Evolutionary conservation across 805 yeast genomes (phyloP).

Genomic region (Trichomonascus vanleenenianus): DNA sequence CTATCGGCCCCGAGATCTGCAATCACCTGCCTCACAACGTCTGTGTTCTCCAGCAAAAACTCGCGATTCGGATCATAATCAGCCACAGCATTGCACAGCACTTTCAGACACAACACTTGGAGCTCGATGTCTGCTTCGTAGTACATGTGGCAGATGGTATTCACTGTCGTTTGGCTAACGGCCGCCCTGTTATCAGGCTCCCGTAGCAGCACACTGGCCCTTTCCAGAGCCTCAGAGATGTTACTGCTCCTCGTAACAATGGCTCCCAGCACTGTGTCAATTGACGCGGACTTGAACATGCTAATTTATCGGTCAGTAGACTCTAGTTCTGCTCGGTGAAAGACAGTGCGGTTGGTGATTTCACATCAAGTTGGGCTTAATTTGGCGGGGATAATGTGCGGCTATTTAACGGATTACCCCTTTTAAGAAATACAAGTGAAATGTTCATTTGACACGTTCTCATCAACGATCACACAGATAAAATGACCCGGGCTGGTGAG

Average conservation of each 20-base stretch:
- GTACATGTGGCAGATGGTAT: background rate
- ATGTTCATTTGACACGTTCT: too few species aligned
- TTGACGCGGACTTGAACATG: background rate
- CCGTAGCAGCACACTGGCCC: background rate
- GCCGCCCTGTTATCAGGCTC: background rate
- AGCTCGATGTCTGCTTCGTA: background rate
- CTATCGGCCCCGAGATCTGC: background rate
- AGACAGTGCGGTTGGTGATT: too few species aligned
- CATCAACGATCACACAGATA: background rate
- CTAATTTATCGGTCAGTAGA: too few species aligned
- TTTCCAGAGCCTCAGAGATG: background rate
- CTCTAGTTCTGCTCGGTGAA: too few species aligned
- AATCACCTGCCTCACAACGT: constrained; percentile 4
- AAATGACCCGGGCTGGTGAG: constrained; percentile 67
- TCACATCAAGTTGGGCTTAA: too few species aligned
- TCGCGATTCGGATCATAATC: constrained; percentile 6
- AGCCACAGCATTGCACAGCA: constrained; percentile 16
- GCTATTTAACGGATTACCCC: too few species aligned
- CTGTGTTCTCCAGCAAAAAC: constrained; percentile 1
- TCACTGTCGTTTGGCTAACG: background rate
- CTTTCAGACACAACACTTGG: constrained; percentile 1
- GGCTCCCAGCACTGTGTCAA: background rate
- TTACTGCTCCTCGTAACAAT: background rate
- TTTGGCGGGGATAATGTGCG: too few species aligned
- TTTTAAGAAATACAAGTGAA: too few species aligned